Evolutionary conservation across 2,329 filamentous ascomycete species (phyloP).

Genomic region (Hypoxylon sp.): DNA sequence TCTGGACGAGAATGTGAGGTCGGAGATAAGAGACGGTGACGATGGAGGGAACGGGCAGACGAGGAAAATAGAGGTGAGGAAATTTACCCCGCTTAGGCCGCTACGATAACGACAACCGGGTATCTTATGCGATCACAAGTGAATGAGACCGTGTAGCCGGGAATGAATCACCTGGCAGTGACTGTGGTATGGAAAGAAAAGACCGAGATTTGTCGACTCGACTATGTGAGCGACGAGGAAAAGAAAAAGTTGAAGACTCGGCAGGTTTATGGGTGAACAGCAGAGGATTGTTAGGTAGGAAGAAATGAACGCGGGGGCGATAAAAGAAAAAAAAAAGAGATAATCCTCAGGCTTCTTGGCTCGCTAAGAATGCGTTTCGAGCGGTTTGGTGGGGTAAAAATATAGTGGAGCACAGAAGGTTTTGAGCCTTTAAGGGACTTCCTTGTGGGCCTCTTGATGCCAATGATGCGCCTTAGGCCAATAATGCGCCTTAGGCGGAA

Average conservation of each 20-base stretch:
- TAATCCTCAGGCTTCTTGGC: slow-evolving; percentile 7
- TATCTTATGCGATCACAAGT: slow-evolving; percentile 34
- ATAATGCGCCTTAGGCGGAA: background rate
- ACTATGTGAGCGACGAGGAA: background rate
- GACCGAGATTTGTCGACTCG: slow-evolving; percentile 1
- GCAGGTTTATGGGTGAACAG: slow-evolving; percentile 5
- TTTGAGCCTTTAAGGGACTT: slow-evolving; percentile 10
- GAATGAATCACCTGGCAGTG: slow-evolving; percentile 20
- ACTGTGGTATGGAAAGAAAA: slow-evolving; percentile 1
- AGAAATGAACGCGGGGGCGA: slow-evolving; percentile 18
- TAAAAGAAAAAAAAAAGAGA: slow-evolving; percentile 14
- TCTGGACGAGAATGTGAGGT: slow-evolving; percentile 1
- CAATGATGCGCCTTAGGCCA: too few species aligned
- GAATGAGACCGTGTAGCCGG: slow-evolving; percentile 36
- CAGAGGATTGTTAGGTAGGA: slow-evolving; percentile 12
- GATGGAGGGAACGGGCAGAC: background rate
- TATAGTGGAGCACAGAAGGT: slow-evolving; percentile 16
- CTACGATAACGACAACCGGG: slow-evolving; percentile 6
- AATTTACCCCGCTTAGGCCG: slow-evolving; percentile 35
- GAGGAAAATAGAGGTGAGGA: slow-evolving; percentile 7
- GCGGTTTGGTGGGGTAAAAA: slow-evolving; percentile 10
- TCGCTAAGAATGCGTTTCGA: background rate
- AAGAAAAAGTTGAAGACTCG: slow-evolving; percentile 12
- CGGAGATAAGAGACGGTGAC: slow-evolving; percentile 3
- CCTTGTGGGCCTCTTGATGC: background rate